These are phyloP conservation scores for Spinellus fusiger DNA, from an alignment of 192 early-diverging fungal genomes.

Conservation along the genomic window DNA sequence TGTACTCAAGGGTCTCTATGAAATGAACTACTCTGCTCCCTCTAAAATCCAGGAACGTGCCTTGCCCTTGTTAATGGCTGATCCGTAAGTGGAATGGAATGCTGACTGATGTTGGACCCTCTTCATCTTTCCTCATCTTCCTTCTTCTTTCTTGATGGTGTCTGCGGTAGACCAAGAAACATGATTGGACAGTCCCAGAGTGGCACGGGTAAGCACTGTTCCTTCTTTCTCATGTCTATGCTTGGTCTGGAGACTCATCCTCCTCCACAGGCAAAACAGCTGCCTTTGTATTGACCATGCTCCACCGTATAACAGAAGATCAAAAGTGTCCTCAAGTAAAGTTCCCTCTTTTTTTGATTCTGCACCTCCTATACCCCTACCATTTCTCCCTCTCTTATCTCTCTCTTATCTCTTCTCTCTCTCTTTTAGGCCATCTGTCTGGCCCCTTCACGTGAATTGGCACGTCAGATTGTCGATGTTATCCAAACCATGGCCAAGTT, in stretches of 20 bases:
- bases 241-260: no score
- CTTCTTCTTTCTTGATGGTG: background rate
- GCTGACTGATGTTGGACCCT: background rate
- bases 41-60: constrained; percentile 96
- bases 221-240: background rate
- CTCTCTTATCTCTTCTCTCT: background rate
- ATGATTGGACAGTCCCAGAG: constrained; percentile 98
- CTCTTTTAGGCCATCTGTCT: constrained; percentile 67
- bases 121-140: background rate
- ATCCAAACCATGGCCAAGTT: constrained; percentile 86
- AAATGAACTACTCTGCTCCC: constrained; percentile 87
- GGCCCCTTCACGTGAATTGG: constrained; percentile 89
- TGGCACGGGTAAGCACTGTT: constrained; percentile 66
- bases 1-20: constrained; percentile 88
- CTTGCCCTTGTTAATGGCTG: constrained; percentile 77
- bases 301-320: constrained; percentile 55
- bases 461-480: constrained; percentile 90
- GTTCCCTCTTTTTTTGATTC: no score
- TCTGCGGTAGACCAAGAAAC: constrained; percentile 60
- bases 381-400: background rate
- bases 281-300: constrained; percentile 89
- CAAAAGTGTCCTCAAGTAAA: no score
- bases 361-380: background rate
- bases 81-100: constrained; percentile 68
- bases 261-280: constrained; percentile 90